Evolutionary conservation across 1,139 yeast species (phyloP), one percentile per base, ranked within the genome.

Genomic region (Arxiozyma telluris): DNA sequence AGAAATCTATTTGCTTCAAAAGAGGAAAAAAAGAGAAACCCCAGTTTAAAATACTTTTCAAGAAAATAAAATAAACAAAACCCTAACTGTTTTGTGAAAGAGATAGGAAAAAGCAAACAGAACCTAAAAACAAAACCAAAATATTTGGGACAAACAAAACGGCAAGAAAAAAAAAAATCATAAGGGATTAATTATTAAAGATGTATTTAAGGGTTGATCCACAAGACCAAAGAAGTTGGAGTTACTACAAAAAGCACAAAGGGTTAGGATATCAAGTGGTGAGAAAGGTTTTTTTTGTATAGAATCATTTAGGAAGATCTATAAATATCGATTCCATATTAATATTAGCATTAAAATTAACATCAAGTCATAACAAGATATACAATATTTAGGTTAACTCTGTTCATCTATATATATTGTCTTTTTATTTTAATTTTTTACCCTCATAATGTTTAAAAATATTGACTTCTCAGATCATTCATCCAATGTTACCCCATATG

Each of bases 401-500:
- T 34, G n/a, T 34, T 34, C 39, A 15, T 12, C n/a, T 34, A 34
- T 34, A 4, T 15, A 11, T 34, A 5, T 3, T 34, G 3, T 12
- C 39, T 12, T 34, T 34, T 34, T 12, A 15, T 34, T 34, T 15
- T 38, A 38, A 23, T 18, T 22, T 21, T 25, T 18, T 20, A 11
- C 18, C 17, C 27, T 20, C 7, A 17, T 7, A 15, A 54, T 54
- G 57, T 54, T 54, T 30, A 54, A 54, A 39, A 54, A 54, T 20
- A 50, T 54, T 25, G 44, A 50, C 41, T 54, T 49, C 43, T 49
- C 51, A 22, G 49, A 46, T 6, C 17, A 41, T 20, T 46, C 49
- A 1, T 18, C 42, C 9, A 43, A 41, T 23, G 22, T 34, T 3
- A 52, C 50, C 17, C 54, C 54, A 2, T 54, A 44, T 27, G 54